phyloP scores from a whole-genome alignment of 2,329 filamentous ascomycete species.

The Botrytis fabae region DNA sequence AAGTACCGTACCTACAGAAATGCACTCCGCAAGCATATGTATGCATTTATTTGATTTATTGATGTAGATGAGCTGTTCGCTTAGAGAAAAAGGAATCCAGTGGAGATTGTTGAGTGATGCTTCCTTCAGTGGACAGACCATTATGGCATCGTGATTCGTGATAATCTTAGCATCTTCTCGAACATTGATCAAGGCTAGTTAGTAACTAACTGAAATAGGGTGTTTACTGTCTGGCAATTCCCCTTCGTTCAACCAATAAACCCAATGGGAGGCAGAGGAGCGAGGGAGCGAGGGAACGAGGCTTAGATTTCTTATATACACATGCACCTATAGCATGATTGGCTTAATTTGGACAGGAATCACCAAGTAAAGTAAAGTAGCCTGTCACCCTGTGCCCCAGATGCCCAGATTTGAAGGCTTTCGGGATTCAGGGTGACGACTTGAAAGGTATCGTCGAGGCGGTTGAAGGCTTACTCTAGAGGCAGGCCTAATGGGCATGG shows the following conservation, averaged over 20 bases:
- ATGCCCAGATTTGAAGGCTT: not conserved
- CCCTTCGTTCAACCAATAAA: not conserved
- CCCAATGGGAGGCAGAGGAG: not conserved
- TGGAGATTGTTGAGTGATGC: not conserved
- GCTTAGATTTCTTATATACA: not conserved
- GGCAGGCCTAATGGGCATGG: not conserved
- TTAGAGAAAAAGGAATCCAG: not conserved
- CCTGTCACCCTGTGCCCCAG: not conserved
- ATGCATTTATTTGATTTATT: slow-evolving; percentile 1
- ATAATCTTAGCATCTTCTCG: not conserved
- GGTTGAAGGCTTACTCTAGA: not conserved
- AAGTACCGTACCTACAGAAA: not conserved
- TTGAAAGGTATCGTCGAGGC: not conserved
- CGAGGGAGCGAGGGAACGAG: not conserved
- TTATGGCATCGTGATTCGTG: not conserved
- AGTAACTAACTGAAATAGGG: not conserved
- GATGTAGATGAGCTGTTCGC: slow-evolving; percentile 15
- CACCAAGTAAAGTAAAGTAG: not conserved
- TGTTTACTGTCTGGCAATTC: not conserved
- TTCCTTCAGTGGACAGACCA: not conserved
- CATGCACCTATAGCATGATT: not conserved
- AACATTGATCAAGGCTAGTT: not conserved
- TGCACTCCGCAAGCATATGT: slow-evolving; percentile 21
- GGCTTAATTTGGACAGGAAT: not conserved
- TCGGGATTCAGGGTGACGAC: not conserved